phyloP scores from a whole-genome alignment of 2,329 filamentous ascomycete species.

The Hypoxylon sp. region DNA sequence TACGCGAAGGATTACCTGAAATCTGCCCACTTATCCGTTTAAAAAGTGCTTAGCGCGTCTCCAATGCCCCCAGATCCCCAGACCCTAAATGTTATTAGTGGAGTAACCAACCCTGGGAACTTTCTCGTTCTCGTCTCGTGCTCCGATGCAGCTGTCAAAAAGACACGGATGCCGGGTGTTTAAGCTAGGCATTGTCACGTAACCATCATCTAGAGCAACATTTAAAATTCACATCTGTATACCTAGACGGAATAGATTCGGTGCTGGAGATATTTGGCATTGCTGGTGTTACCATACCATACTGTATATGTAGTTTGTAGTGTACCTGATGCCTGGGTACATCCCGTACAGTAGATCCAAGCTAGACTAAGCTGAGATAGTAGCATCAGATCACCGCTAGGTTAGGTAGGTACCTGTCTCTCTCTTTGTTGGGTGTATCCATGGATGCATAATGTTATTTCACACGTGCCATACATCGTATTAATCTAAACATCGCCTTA shows the following conservation, averaged over 20 bases:
- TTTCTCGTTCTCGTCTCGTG: constrained; percentile 24
- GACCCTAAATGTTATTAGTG: constrained; percentile 38
- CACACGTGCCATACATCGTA: constrained; percentile 41
- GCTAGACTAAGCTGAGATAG: constrained; percentile 6
- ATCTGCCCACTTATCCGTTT: constrained; percentile 31
- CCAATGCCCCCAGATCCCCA: constrained; percentile 31
- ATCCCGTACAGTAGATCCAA: constrained; percentile 12
- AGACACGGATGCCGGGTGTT: not conserved
- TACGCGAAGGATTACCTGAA: constrained; percentile 36
- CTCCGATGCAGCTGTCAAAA: constrained; percentile 14
- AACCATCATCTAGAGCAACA: constrained; percentile 37
- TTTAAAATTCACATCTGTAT: constrained; percentile 21
- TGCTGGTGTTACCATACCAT: constrained; percentile 32
- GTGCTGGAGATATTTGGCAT: constrained; percentile 16
- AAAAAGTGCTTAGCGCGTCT: constrained; percentile 30
- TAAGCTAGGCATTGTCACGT: constrained; percentile 34
- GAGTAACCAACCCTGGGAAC: constrained; percentile 18
- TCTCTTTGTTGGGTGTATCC: constrained; percentile 10
- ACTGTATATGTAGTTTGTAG: constrained; percentile 6
- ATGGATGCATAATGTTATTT: constrained; percentile 28
- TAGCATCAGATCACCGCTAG: constrained; percentile 33
- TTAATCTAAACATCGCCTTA: constrained; percentile 41
- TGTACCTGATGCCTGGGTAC: not conserved
- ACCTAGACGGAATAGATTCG: not conserved
- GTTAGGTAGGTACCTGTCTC: constrained; percentile 28